Conservation (phyloP, 2,329 filamentous ascomycete genomes). For the Lasiodiplodia citricola region DNA sequence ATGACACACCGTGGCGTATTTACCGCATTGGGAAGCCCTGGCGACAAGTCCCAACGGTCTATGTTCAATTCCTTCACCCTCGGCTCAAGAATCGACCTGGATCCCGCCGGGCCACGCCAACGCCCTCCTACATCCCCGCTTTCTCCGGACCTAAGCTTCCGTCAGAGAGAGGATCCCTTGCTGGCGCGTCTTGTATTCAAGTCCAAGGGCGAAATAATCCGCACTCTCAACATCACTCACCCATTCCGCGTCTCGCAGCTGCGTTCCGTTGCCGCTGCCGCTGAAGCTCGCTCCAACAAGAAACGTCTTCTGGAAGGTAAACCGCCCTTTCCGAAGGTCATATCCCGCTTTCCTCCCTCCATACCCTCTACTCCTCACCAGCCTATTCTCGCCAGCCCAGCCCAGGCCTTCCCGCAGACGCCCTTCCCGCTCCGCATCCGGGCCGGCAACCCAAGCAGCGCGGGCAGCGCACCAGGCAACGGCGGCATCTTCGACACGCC, state of each 20-base stretch:
- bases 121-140: constrained; percentile 17
- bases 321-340: background rate
- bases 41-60: constrained; percentile 9
- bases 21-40: background rate
- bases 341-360: no score
- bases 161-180: background rate
- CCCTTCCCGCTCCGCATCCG: background rate
- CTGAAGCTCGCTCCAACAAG: background rate
- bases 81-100: constrained; percentile 5
- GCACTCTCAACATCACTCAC: background rate
- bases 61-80: constrained; percentile 8
- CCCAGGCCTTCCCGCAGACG: background rate
- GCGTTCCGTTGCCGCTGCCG: background rate
- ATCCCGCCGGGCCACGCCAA: background rate
- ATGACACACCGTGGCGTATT: constrained; percentile 26
- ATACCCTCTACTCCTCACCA: background rate
- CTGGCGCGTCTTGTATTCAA: constrained; percentile 10
- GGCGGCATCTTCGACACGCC: constrained; percentile 22
- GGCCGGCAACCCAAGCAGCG: background rate
- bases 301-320: background rate
- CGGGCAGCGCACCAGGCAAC: background rate
- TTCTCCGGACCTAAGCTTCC: background rate
- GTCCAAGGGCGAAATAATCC: background rate
- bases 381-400: background rate
- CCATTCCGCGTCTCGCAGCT: background rate